These are phyloP conservation scores for Claviceps africana DNA, from an alignment of 2,329 filamentous ascomycete genomes.

Conservation along the genomic window DNA sequence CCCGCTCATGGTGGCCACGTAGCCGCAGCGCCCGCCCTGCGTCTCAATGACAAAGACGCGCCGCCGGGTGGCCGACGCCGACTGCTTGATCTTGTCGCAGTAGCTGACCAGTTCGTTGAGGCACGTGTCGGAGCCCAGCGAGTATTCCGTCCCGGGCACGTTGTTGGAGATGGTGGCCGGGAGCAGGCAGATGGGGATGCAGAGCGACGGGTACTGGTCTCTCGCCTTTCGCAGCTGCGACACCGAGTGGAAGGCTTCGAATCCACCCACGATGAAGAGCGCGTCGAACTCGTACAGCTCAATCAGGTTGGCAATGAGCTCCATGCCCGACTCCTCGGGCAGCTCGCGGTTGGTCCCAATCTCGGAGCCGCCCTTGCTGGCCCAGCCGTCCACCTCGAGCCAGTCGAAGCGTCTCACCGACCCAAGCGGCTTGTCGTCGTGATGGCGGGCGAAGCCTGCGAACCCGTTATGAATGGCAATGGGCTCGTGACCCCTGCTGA, in stretches of 20 bases:
- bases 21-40: conserved; percentile 87
- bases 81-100: conserved; percentile 96
- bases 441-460: conserved; percentile 81
- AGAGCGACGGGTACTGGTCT: conserved; percentile 66
- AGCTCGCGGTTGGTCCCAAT: conserved; percentile 95
- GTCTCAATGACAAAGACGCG: conserved; percentile 97
- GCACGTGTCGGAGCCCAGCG: conserved; percentile 89
- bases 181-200: conserved; percentile 81
- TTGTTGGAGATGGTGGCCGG: conserved; percentile 99
- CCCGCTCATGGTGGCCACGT: conserved; percentile 80
- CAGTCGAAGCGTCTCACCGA: conserved; percentile 78
- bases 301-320: conserved; percentile 69
- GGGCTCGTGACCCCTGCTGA: conserved; percentile 82
- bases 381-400: conserved; percentile 92
- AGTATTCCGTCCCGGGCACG: conserved; percentile 94
- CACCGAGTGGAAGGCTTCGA: conserved; percentile 89
- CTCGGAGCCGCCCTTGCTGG: conserved; percentile 90
- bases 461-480: conserved; percentile 95
- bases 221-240: conserved; percentile 75
- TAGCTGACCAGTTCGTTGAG: conserved; percentile 89
- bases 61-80: conserved; percentile 80
- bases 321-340: conserved; percentile 72
- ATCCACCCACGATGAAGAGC: conserved; percentile 83
- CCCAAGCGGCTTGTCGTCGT: conserved; percentile 66
- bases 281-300: conserved; percentile 80